These are phyloP conservation scores for Geum urbanum DNA, from an alignment of 306 rosid species.

Conservation along the genomic window DNA sequence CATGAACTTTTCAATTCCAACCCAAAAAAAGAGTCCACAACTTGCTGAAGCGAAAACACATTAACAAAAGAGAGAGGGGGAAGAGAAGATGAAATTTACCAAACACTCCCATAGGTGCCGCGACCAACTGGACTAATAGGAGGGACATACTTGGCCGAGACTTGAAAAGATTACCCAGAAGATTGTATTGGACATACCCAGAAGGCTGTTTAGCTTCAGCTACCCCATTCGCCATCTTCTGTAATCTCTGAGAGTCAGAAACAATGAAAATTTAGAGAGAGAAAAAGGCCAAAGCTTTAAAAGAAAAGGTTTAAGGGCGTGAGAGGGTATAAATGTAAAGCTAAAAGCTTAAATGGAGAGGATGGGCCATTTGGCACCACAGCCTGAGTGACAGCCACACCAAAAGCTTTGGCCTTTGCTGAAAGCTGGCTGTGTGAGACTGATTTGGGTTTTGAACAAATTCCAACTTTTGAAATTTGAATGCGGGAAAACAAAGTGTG, in stretches of 20 bases:
- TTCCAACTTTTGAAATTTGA: constrained; percentile 17
- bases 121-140: constrained; percentile 91
- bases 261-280: not conserved
- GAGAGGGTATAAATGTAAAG: not conserved
- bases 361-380: constrained; percentile 8
- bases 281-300: constrained; percentile 2
- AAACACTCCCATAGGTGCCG: constrained; percentile 94
- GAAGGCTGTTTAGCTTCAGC: constrained; percentile 34
- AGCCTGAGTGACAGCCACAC: not conserved
- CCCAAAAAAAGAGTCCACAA: constrained; percentile 10
- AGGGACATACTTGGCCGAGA: constrained; percentile 67
- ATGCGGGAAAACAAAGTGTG: not conserved
- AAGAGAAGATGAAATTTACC: constrained; percentile 34
- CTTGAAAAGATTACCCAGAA: constrained; percentile 70
- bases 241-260: not conserved
- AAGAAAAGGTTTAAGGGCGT: too few relatives aligned
- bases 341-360: too few relatives aligned
- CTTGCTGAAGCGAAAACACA: not conserved
- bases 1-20: not conserved
- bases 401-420: not conserved
- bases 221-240: constrained; percentile 34
- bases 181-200: constrained; percentile 60
- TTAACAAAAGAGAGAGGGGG: not conserved
- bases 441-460: not conserved
- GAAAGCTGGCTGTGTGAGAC: not conserved